phyloP scores from a whole-genome alignment of 176 grass and related monocot species.

The Eleusine indica region DNA sequence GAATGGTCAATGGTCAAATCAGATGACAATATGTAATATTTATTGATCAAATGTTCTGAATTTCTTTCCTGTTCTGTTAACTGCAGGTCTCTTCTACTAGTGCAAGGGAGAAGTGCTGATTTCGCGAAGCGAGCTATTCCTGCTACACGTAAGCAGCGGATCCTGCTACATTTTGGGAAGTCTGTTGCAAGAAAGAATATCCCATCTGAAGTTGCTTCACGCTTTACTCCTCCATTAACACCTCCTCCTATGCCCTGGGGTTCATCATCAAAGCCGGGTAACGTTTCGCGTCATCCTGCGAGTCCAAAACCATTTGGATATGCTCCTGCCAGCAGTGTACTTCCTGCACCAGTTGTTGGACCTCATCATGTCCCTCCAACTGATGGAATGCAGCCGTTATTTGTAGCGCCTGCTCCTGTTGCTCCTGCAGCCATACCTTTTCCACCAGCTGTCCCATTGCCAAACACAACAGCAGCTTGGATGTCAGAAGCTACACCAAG shows the following conservation, averaged over 20 bases:
- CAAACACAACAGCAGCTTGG: slow-evolving; percentile 52
- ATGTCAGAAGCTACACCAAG: slow-evolving; percentile 57
- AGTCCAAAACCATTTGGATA: slow-evolving; percentile 60
- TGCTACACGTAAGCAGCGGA: slow-evolving; percentile 49
- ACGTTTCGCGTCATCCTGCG: slow-evolving; percentile 39
- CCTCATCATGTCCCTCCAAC: slow-evolving; percentile 38
- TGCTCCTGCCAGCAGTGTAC: slow-evolving; percentile 32
- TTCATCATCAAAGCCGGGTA: slow-evolving; percentile 53
- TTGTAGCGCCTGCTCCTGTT: slow-evolving; percentile 61
- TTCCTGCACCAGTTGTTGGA: slow-evolving; percentile 44
- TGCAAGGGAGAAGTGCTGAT: slow-evolving; percentile 74
- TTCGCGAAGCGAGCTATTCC: slow-evolving; percentile 70
- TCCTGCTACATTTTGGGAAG: slow-evolving; percentile 74
- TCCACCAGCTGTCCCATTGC: slow-evolving; percentile 36
- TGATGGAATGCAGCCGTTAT: slow-evolving; percentile 60
- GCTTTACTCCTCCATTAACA: slow-evolving; percentile 40
- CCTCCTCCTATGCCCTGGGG: slow-evolving; percentile 52
- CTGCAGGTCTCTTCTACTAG: slow-evolving; percentile 66
- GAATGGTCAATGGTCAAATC: neutral
- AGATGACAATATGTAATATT: neutral
- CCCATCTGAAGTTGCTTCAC: slow-evolving; percentile 36
- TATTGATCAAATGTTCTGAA: slow-evolving; percentile 20
- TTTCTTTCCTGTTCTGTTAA: neutral
- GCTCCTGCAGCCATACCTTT: slow-evolving; percentile 47
- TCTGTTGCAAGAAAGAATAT: slow-evolving; percentile 54